phyloP scores from a whole-genome alignment of 805 yeast genomes.

The Jamesozyma hellenica region DNA sequence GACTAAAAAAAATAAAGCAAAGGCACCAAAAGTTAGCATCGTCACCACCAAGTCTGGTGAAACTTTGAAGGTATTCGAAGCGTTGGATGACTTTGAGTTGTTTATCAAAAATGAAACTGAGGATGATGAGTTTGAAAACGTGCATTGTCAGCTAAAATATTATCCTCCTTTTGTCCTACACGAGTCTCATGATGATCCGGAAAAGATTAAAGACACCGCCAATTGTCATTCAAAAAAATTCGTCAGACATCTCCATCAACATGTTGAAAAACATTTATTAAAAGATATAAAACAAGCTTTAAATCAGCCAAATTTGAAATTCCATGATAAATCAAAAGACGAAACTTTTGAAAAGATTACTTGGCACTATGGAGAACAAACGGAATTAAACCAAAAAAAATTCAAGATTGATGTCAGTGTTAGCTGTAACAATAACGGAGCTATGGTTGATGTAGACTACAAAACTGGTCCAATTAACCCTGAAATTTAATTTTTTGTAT shows the following conservation, averaged over 20 bases:
- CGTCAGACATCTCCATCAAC: conserved; percentile 66
- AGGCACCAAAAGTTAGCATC: conserved; percentile 23
- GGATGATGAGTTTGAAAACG: conserved; percentile 63
- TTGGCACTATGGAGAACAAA: conserved; percentile 54
- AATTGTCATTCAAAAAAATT: conserved; percentile 64
- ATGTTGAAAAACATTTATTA: conserved; percentile 58
- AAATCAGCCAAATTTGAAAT: conserved; percentile 42
- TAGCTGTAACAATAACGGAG: conserved; percentile 53
- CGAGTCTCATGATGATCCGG: conserved; percentile 58
- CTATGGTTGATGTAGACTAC: conserved; percentile 60
- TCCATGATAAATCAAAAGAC: conserved; percentile 40
- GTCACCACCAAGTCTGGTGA: conserved; percentile 25
- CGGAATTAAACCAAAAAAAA: conserved; percentile 50
- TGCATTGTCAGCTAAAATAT: conserved; percentile 57
- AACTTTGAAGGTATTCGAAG: conserved; percentile 42
- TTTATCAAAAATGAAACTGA: conserved; percentile 63
- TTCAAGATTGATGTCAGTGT: conserved; percentile 58
- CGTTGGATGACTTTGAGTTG: conserved; percentile 49
- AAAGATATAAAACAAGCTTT: conserved; percentile 53
- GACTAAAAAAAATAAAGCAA: conserved; percentile 23
- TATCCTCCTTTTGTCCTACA: conserved; percentile 65
- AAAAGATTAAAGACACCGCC: conserved; percentile 60
- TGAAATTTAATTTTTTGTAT: background rate
- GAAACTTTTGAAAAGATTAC: conserved; percentile 39
- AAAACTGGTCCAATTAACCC: conserved; percentile 36